Conservation (phyloP, 164 flowering plant species). For the Kalanchoe fedtschenkoi region DNA sequence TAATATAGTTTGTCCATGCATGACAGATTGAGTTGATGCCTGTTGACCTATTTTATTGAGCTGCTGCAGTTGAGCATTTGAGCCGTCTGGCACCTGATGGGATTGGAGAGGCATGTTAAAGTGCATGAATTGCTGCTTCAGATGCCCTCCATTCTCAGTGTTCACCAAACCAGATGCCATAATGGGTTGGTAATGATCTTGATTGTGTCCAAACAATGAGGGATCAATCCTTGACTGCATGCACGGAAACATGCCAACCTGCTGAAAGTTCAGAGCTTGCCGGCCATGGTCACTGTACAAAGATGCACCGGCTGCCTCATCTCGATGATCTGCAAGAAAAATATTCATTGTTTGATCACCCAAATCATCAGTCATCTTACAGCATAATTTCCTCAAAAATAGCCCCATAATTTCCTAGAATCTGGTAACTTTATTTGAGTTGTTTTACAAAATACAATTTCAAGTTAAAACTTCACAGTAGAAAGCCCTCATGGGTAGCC, state of each 20-base stretch:
- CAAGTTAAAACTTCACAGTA: no score
- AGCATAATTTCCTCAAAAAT: not conserved
- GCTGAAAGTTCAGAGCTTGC: slow-evolving; percentile 45
- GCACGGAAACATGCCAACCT: slow-evolving; percentile 50
- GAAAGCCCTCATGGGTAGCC: no score
- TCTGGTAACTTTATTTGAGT: not conserved
- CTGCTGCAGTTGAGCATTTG: slow-evolving; percentile 32
- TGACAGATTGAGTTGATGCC: slow-evolving; percentile 27
- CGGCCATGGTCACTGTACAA: slow-evolving; percentile 57
- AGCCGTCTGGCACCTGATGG: slow-evolving; percentile 27
- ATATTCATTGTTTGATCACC: not conserved
- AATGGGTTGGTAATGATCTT: slow-evolving; percentile 59
- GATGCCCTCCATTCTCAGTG: slow-evolving; percentile 40
- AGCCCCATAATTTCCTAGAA: not conserved
- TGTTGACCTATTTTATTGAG: slow-evolving; percentile 37
- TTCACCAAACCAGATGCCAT: slow-evolving; percentile 51
- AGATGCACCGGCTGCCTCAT: slow-evolving; percentile 38
- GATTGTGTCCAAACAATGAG: slow-evolving; percentile 32
- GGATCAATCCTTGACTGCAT: slow-evolving; percentile 64
- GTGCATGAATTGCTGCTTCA: slow-evolving; percentile 52
- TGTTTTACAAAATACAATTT: not conserved
- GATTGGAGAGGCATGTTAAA: slow-evolving; percentile 57
- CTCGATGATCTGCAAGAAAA: slow-evolving; percentile 35
- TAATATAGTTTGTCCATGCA: slow-evolving; percentile 31
- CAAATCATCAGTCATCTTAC: not conserved